phyloP scores from a whole-genome alignment of 2,329 filamentous ascomycete genomes.

The Fusarium torulosum region DNA sequence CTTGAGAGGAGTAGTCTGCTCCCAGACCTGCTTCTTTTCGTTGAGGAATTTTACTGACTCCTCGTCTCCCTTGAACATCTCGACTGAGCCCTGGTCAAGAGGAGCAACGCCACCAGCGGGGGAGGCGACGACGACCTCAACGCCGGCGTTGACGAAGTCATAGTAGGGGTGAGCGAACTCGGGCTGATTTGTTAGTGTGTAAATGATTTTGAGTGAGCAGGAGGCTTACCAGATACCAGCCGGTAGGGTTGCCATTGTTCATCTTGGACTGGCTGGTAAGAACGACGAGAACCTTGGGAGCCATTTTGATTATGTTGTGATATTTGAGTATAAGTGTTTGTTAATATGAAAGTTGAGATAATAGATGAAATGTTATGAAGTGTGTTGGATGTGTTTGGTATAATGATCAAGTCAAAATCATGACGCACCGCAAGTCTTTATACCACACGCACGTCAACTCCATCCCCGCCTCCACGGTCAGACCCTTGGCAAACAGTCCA shows the following conservation, averaged over 20 bases:
- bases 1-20: conserved; percentile 70
- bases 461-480: conserved; percentile 18
- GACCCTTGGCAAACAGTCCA: conserved; percentile 5
- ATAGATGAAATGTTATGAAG: not conserved
- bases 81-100: conserved; percentile 69
- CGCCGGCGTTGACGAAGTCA: conserved; percentile 59
- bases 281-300: conserved; percentile 75
- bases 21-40: conserved; percentile 70
- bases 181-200: conserved; percentile 54
- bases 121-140: conserved; percentile 69
- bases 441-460: conserved; percentile 4
- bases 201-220: not conserved
- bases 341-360: not conserved
- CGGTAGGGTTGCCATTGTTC: conserved; percentile 67
- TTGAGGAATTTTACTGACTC: conserved; percentile 67
- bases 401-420: not conserved
- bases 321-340: not conserved
- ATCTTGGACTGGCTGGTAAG: conserved; percentile 72
- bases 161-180: conserved; percentile 76
- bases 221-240: conserved; percentile 74
- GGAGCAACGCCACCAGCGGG: conserved; percentile 72
- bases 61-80: conserved; percentile 66
- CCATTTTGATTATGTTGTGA: conserved; percentile 53
- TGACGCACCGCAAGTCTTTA: conserved; percentile 26
- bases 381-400: conserved; percentile 1